Evolutionary conservation across 352 stramenopile species (phyloP), one percentile per base, ranked within the genome.

Genomic region (Pythium myriotylum): DNA sequence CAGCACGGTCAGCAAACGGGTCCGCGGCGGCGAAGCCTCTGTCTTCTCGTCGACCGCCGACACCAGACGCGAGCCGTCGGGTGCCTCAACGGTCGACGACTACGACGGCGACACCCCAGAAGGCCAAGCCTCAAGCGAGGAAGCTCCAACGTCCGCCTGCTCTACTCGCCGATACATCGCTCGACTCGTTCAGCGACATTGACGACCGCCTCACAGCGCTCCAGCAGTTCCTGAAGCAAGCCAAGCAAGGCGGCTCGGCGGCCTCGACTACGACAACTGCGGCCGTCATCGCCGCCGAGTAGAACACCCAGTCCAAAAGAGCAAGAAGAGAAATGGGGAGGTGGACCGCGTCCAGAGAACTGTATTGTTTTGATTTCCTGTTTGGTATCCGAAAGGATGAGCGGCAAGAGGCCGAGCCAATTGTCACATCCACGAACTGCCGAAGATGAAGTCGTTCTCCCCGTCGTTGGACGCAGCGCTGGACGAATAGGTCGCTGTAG

Each of bases 141-240:
- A 55, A 40, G 16, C n/a, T 50, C 9, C 56, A 41, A 22, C 55
- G 33, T 3, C 58, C 47, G 17, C 64, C 72, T 5, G 74, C 70
- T 10, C 52, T 90, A 7, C 51, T 88, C 4, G 69, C 66, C 9
- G 81, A 90, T 45, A 91, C 78, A 9, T 90, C 83, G 0, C 50
- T 82, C 4, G 82, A 92, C 48, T 92, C 83, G 37, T 92, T 94
- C 58, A 92, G 81, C 40, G 84, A 95, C 51, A 91, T 95, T 49
- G 86, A 95, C 59, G 84, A 93, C n/a, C 77, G 86, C 6, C 62
- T 93, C 33, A 92, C 80, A 26, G 86, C 84, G 13, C 60, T 95
- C 27, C 84, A 94, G 52, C 73, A 93, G 61, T 95, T 95, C 26
- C 72, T 95, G 24, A 80, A 82, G 67, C 76, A 93, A 47, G 84